Base-by-base conservation (phyloP, 2,329 filamentous ascomycete genomes). In the Alternaria brassicae region DNA sequence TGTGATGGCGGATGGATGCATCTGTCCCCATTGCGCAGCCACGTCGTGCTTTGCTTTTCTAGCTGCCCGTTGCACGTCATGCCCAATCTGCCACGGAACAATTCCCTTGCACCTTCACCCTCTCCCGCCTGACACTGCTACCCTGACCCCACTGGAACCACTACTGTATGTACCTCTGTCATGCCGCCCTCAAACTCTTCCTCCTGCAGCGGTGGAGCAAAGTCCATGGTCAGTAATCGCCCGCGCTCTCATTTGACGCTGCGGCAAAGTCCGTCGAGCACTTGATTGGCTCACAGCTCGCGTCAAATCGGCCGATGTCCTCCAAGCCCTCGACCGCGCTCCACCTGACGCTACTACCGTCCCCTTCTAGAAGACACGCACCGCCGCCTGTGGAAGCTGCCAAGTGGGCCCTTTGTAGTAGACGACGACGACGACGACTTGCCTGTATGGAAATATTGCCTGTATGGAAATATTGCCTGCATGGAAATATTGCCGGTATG, bases 301-400 rank as follows among this genome's bases (percentile, higher is more conserved):
- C 44, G 13, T 28, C 25, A 23, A 50, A 47, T 55, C 61, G 62
- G 64, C 61, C 61, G 48, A 60, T 25, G 25, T 53, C 15, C 36
- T 48, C 23, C 37, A 48, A 48, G 52, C 41, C 52, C 36, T 48
- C 27, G 27, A 40, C 27, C 56, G 15, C 37, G 59, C 60, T 57
- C 65, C 60, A 58, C 59, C 49, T 32, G 32, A 9, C 21, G 23
- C 44, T 39, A 54, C 36, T 45, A 44, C 48, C 37, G 56, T 53
- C 60, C 52, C 56, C 56, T 71, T 69, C 64, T 53, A 67, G 67
- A 69, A 70, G 58, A 47, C 44, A 37, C 61, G 60, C 64, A 66
- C 67, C 60, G 65, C 48, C 64, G 51, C 52, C 60, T 19, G 47
- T 62, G 34, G 50, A 61, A 53, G 39, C 53, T 54, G 40, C 42